Conservation (phyloP, 768 basidiomycete species). For the Termitomyces sp. region DNA sequence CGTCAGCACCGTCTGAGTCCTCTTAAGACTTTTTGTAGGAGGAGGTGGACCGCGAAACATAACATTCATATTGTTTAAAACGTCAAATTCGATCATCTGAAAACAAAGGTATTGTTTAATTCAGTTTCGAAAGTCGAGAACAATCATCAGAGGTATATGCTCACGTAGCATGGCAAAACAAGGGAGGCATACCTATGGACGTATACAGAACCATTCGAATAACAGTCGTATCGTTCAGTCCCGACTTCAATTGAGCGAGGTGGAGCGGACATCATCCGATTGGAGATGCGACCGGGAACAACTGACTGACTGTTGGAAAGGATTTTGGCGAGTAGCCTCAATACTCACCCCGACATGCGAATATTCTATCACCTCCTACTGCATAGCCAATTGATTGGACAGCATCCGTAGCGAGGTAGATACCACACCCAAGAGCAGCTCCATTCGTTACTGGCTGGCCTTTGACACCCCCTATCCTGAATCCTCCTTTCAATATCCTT, state of each 20-base stretch:
- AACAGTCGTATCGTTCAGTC: not conserved
- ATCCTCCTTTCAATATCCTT: not conserved
- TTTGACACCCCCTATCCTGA: conserved; percentile 1
- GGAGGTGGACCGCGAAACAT: too few relatives aligned
- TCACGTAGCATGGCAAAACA: conserved; percentile 1
- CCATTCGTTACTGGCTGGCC: not conserved
- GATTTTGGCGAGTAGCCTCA: not conserved
- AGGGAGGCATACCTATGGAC: conserved; percentile 2
- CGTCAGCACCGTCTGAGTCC: too few relatives aligned
- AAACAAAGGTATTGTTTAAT: not conserved
- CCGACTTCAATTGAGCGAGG: not conserved
- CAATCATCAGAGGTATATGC: not conserved
- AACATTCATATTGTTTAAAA: not conserved
- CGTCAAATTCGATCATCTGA: not conserved
- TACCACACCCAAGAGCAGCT: not conserved
- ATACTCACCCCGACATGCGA: not conserved
- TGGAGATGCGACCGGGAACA: not conserved
- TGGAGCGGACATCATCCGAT: not conserved
- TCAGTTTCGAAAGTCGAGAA: not conserved
- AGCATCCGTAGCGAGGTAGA: conserved; percentile 1
- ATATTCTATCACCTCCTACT: not conserved
- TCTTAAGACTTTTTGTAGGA: not conserved
- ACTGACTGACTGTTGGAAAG: not conserved
- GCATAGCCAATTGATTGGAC: not conserved
- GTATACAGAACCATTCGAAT: not conserved